Conservation (phyloP, 805 yeast genomes). For the Isabelozyma gotoi region DNA sequence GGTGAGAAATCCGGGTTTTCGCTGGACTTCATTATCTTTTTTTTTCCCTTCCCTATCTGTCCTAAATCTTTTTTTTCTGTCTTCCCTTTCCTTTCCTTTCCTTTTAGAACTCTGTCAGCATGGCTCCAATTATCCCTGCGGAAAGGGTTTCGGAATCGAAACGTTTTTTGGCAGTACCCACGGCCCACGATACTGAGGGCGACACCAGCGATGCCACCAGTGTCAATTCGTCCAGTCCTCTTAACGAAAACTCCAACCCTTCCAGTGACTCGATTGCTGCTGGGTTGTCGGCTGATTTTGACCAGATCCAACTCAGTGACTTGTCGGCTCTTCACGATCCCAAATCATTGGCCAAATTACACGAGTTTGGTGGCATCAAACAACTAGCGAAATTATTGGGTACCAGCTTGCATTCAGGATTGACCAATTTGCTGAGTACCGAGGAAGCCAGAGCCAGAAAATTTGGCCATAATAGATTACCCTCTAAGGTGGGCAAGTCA, state of each 20-base stretch:
- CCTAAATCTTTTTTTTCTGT: neutral
- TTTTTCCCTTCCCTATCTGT: too few species aligned
- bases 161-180: neutral
- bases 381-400: slow-evolving; percentile 27
- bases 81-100: neutral
- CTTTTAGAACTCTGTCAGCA: too few species aligned
- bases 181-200: neutral
- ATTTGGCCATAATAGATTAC: slow-evolving; percentile 73
- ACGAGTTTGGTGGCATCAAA: slow-evolving; percentile 47
- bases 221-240: slow-evolving; percentile 13
- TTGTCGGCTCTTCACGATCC: slow-evolving; percentile 60
- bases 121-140: slow-evolving; percentile 10
- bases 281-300: slow-evolving; percentile 3
- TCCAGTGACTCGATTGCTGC: neutral
- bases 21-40: slow-evolving; percentile 4
- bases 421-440: slow-evolving; percentile 31
- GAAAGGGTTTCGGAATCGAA: slow-evolving; percentile 4
- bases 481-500: slow-evolving; percentile 68
- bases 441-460: slow-evolving; percentile 37
- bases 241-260: slow-evolving; percentile 1
- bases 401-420: slow-evolving; percentile 42
- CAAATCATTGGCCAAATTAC: slow-evolving; percentile 48
- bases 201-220: slow-evolving; percentile 7
- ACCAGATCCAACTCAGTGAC: slow-evolving; percentile 18
- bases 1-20: slow-evolving; percentile 2